Conservation (phyloP, 2,329 filamentous ascomycete genomes). For the Sporothrix sp. region DNA sequence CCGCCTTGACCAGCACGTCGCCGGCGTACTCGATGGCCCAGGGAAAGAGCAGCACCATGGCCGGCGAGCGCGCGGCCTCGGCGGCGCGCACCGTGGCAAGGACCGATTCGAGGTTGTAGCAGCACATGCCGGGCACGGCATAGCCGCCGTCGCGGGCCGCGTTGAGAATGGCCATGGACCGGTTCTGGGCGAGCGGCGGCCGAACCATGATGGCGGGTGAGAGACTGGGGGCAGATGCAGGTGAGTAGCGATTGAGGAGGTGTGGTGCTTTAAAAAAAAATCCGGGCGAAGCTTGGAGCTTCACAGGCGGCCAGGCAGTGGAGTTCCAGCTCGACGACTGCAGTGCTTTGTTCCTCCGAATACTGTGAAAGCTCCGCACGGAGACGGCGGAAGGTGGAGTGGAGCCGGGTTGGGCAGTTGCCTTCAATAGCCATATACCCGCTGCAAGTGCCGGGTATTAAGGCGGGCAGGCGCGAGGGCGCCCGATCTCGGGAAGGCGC, state of each 20-base stretch:
- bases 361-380: no score
- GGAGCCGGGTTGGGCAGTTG: no score
- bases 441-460: no score
- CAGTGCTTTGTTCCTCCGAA: no score
- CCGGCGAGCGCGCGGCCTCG: slow-evolving; percentile 54
- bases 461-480: no score
- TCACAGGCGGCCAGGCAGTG: no score
- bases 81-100: slow-evolving; percentile 53
- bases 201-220: slow-evolving; percentile 24
- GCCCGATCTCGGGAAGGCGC: slow-evolving; percentile 1
- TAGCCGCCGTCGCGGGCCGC: slow-evolving; percentile 46
- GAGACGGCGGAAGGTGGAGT: no score
- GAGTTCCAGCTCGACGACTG: no score
- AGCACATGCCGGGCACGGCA: slow-evolving; percentile 46
- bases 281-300: no score
- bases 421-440: no score
- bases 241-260: neutral
- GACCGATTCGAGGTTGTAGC: slow-evolving; percentile 40
- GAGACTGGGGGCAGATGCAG: neutral
- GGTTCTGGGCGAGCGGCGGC: slow-evolving; percentile 35
- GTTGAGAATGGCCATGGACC: slow-evolving; percentile 46
- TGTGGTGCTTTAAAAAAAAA: no score
- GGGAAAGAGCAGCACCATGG: slow-evolving; percentile 65
- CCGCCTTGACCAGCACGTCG: slow-evolving; percentile 43
- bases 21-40: slow-evolving; percentile 62